A percentile compares a stretch with the other conserved stretches of the same genome.
Evolutionary conservation across 768 basidiomycete species (phyloP).

Genomic region (Boletales sp.): DNA sequence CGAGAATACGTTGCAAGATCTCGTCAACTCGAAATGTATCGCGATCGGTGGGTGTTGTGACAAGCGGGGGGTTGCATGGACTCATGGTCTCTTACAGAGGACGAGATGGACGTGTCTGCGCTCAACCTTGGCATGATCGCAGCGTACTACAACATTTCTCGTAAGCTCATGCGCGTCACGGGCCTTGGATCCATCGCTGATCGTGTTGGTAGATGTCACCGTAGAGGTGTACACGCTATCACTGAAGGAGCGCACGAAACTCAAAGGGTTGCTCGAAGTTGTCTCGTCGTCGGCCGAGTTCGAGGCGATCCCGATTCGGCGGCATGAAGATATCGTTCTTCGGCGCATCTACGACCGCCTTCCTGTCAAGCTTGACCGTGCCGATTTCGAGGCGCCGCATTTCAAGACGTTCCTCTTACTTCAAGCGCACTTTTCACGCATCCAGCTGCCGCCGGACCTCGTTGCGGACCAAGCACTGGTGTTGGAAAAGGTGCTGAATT

Average conservation of each 20-base stretch:
- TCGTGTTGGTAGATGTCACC: constrained; percentile 65
- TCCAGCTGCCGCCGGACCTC: constrained; percentile 89
- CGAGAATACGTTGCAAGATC: constrained; percentile 86
- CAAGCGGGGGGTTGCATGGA: no score
- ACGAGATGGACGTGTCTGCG: constrained; percentile 89
- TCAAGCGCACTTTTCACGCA: constrained; percentile 94
- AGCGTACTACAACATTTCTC: constrained; percentile 92
- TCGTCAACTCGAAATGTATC: constrained; percentile 95
- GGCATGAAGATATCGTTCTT: constrained; percentile 83
- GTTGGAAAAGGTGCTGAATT: constrained; percentile 84
- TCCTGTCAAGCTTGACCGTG: constrained; percentile 84
- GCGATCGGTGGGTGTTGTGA: constrained; percentile 56
- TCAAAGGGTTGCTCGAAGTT: constrained; percentile 95
- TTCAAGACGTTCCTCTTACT: constrained; percentile 98
- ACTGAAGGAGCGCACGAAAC: constrained; percentile 92
- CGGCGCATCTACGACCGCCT: constrained; percentile 93
- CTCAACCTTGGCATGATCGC: constrained; percentile 99
- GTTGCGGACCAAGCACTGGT: constrained; percentile 88
- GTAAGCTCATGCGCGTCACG: constrained; percentile 42
- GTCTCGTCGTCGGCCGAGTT: constrained; percentile 97
- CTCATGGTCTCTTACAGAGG: constrained; percentile 41
- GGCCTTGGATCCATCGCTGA: neutral
- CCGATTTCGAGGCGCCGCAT: constrained; percentile 90
- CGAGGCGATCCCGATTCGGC: constrained; percentile 90
- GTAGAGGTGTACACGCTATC: constrained; percentile 97